Conservation (phyloP, 164 flowering plant species). For the Protea cynaroides region DNA sequence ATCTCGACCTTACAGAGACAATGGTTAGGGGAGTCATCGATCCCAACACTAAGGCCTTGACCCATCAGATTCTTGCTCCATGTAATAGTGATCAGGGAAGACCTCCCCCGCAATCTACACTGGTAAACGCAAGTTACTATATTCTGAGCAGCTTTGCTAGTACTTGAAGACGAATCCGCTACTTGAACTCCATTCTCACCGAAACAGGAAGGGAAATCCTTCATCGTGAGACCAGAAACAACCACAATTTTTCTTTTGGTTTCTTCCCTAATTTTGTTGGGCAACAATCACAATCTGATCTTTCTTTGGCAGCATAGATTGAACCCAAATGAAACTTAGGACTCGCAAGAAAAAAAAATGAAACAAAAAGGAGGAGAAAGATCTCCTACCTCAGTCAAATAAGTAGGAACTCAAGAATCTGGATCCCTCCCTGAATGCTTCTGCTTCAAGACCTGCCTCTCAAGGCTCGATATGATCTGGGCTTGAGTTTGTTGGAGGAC, state of each 20-base stretch:
- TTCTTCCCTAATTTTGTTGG: neutral
- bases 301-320: neutral
- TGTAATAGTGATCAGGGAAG: constrained; percentile 31
- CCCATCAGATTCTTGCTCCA: constrained; percentile 46
- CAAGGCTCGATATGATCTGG: constrained; percentile 6
- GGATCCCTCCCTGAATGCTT: constrained; percentile 2
- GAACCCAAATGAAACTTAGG: neutral
- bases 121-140: constrained; percentile 35
- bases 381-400: too few relatives aligned
- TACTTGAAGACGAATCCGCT: constrained; percentile 33
- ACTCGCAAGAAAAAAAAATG: neutral
- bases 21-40: constrained; percentile 26
- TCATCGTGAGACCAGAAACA: constrained; percentile 20
- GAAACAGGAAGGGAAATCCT: constrained; percentile 47
- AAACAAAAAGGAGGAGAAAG: too few relatives aligned
- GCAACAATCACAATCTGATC: neutral
- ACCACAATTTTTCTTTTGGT: neutral
- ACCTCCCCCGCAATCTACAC: constrained; percentile 17
- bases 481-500: neutral
- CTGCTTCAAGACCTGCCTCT: constrained; percentile 4
- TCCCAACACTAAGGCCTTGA: constrained; percentile 32
- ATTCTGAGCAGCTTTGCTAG: constrained; percentile 29
- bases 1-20: constrained; percentile 35
- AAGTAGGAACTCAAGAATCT: constrained; percentile 15
- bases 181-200: constrained; percentile 47